Percentiles rank a stretch among this genome's conserved stretches.
Evolutionary conservation across 352 stramenopile species (phyloP).

Genomic region (Phytopythium kandeliae): DNA sequence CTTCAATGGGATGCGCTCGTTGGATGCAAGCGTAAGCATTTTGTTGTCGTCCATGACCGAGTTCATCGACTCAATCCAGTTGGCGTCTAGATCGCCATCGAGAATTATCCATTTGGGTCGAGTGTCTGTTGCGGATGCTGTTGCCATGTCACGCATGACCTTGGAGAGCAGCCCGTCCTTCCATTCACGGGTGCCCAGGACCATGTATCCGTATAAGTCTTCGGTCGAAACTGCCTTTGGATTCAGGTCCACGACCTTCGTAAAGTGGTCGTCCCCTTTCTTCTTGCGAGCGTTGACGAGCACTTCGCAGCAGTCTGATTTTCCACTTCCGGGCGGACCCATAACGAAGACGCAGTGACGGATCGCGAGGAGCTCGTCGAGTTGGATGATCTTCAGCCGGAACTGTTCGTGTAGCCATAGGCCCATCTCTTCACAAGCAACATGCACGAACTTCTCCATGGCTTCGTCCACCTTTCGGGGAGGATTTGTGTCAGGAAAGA

Average conservation of each 20-base stretch:
- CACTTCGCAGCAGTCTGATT: constrained; percentile 92
- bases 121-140: constrained; percentile 46
- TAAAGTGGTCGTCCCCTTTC: constrained; percentile 54
- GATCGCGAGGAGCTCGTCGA: constrained; percentile 92
- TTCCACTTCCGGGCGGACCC: constrained; percentile 89
- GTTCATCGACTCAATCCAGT: constrained; percentile 91
- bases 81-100: constrained; percentile 87
- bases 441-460: constrained; percentile 88
- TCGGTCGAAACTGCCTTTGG: constrained; percentile 95
- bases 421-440: constrained; percentile 85
- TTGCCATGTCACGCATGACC: constrained; percentile 90
- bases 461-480: constrained; percentile 83
- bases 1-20: constrained; percentile 95
- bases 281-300: constrained; percentile 78
- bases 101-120: constrained; percentile 94
- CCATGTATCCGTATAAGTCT: constrained; percentile 96
- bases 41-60: constrained; percentile 90
- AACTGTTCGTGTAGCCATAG: constrained; percentile 92
- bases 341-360: constrained; percentile 96
- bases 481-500: constrained; percentile 91
- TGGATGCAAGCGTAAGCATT: constrained; percentile 88
- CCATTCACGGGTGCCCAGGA: constrained; percentile 92
- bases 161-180: constrained; percentile 94
- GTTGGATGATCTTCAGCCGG: constrained; percentile 92
- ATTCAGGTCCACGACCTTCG: constrained; percentile 88